Conservation (phyloP, 352 stramenopile species). For the Saprolegnia parasitica region DNA sequence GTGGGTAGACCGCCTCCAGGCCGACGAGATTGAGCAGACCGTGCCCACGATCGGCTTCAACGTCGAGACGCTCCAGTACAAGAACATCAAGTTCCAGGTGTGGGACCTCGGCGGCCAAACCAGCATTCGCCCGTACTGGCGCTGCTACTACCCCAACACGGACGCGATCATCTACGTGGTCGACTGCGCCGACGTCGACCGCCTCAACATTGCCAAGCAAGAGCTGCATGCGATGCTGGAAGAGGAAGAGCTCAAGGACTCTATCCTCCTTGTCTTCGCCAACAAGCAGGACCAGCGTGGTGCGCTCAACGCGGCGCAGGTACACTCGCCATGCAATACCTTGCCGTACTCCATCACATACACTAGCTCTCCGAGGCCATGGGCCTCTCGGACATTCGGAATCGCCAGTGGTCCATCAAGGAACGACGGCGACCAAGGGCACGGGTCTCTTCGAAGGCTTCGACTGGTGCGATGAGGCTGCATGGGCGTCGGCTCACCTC, state of each 20-base stretch:
- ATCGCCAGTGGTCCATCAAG: constrained; percentile 99
- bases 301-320: constrained; percentile 83
- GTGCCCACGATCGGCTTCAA: constrained; percentile 99
- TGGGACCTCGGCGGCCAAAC: constrained; percentile 99
- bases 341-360: constrained; percentile 5
- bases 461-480: constrained; percentile 87
- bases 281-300: constrained; percentile 99
- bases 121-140: constrained; percentile 99
- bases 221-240: constrained; percentile 98
- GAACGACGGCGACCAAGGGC: constrained; percentile 97
- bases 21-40: constrained; percentile 96
- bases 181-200: constrained; percentile 94
- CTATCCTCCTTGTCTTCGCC: constrained; percentile 98
- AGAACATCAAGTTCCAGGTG: constrained; percentile 97
- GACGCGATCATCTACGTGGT: constrained; percentile 97
- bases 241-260: constrained; percentile 97
- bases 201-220: constrained; percentile 96
- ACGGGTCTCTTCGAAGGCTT: constrained; percentile 99
- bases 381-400: constrained; percentile 96
- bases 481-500: background rate
- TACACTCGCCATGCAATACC: constrained; percentile 30
- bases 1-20: constrained; percentile 63
- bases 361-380: constrained; percentile 96
- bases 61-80: constrained; percentile 90
- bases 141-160: constrained; percentile 99